A percentile compares a stretch with the other conserved stretches of the same genome.
phyloP scores from a whole-genome alignment of 768 basidiomycete species.

The Lactifluus volemus region DNA sequence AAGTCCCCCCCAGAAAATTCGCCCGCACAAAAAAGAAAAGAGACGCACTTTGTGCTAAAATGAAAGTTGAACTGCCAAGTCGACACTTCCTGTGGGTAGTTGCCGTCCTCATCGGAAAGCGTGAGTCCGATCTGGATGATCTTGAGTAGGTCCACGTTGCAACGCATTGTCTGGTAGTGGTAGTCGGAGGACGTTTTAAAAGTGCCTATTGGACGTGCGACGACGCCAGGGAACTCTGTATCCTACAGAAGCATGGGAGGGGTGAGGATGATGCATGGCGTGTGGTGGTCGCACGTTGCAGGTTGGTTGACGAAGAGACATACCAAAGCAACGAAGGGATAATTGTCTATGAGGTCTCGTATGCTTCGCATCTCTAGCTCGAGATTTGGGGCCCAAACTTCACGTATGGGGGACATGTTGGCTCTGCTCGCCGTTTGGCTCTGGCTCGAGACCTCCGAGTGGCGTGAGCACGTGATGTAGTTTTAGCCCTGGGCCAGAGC shows the following conservation, averaged over 20 bases:
- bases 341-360: slow-evolving; percentile 78
- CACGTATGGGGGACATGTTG: slow-evolving; percentile 74
- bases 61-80: slow-evolving; percentile 99
- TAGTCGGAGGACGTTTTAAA: slow-evolving; percentile 98
- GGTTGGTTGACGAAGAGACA: slow-evolving; percentile 24
- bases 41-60: slow-evolving; percentile 76
- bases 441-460: no score
- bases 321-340: slow-evolving; percentile 94
- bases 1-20: neutral
- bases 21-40: neutral
- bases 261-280: slow-evolving; percentile 6
- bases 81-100: slow-evolving; percentile 79
- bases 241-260: slow-evolving; percentile 49
- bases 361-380: slow-evolving; percentile 88
- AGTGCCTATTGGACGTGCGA: slow-evolving; percentile 91
- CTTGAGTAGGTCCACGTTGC: slow-evolving; percentile 96
- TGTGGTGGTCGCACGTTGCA: neutral
- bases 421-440: neutral
- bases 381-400: slow-evolving; percentile 93
- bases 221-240: slow-evolving; percentile 98
- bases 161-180: slow-evolving; percentile 99
- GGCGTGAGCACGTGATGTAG: no score
- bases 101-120: slow-evolving; percentile 87
- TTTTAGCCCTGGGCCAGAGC: no score
- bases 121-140: slow-evolving; percentile 98